Percentiles rank a stretch among this genome's conserved stretches.
Conservation (phyloP, 164 flowering plant genomes). For the Dillenia turbinata region DNA sequence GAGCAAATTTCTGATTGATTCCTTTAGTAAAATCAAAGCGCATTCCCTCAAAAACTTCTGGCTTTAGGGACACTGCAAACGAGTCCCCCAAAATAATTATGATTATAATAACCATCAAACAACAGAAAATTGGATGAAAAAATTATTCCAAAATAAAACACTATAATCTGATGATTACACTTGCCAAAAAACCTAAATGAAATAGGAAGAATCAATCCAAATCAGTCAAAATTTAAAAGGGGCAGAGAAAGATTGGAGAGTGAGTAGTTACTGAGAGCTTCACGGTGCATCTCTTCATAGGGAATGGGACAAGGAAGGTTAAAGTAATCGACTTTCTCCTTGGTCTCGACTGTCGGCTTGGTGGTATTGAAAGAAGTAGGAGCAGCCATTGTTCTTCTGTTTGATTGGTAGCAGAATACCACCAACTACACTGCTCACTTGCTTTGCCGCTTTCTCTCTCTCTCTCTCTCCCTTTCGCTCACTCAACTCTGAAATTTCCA, state of each 20-base stretch:
- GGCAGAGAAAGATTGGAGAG: background rate
- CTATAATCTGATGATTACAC: background rate
- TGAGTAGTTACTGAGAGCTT: slow-evolving; percentile 61
- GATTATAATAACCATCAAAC: background rate
- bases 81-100: too few relatives aligned
- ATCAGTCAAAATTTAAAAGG: background rate
- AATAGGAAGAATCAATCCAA: background rate
- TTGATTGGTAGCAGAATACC: too few relatives aligned
- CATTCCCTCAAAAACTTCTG: slow-evolving; percentile 91
- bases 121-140: background rate
- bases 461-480: too few relatives aligned
- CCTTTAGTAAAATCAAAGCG: slow-evolving; percentile 90
- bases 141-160: background rate
- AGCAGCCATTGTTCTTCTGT: slow-evolving; percentile 5
- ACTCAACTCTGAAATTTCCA: too few relatives aligned
- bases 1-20: slow-evolving; percentile 73
- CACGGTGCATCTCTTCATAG: slow-evolving; percentile 88
- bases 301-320: slow-evolving; percentile 90
- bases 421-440: too few relatives aligned
- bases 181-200: background rate
- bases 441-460: too few relatives aligned
- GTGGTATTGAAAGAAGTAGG: slow-evolving; percentile 1
- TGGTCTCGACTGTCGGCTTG: slow-evolving; percentile 10
- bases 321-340: slow-evolving; percentile 56
- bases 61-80: slow-evolving; percentile 86